These are phyloP conservation scores for Yamadazyma jaroonii DNA, from an alignment of 1,139 yeast genomes.

Conservation along the genomic window DNA sequence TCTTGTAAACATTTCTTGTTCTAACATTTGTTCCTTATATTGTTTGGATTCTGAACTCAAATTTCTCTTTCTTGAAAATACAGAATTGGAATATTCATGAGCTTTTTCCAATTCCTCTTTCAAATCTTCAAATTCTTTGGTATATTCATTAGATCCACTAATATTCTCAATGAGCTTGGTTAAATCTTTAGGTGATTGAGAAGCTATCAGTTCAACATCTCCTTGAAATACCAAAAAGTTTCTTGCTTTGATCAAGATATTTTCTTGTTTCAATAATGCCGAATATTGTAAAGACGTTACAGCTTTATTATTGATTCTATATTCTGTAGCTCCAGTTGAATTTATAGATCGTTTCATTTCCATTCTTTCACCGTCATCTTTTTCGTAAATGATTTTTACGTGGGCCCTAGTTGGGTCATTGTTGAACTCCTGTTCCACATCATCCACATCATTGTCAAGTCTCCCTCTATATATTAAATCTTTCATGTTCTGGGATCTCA, in stretches of 20 bases:
- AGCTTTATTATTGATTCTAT: conserved; percentile 58
- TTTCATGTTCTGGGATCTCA: conserved; percentile 70
- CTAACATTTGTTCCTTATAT: conserved; percentile 72
- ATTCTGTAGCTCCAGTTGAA: conserved; percentile 61
- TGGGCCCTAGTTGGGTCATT: conserved; percentile 60
- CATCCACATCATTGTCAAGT: conserved; percentile 9
- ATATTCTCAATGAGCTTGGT: conserved; percentile 75
- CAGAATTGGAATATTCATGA: conserved; percentile 60
- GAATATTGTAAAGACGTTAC: conserved; percentile 69
- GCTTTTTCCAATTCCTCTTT: conserved; percentile 67
- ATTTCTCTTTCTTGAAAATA: conserved; percentile 70
- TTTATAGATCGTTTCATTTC: conserved; percentile 56
- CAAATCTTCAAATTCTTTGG: conserved; percentile 64
- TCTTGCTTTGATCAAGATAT: conserved; percentile 83
- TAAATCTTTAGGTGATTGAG: conserved; percentile 78
- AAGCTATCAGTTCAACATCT: conserved; percentile 90
- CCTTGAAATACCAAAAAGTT: conserved; percentile 96
- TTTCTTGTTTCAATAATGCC: conserved; percentile 67
- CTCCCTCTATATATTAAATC: conserved; percentile 84
- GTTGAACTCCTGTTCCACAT: conserved; percentile 15
- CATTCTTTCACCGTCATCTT: conserved; percentile 52
- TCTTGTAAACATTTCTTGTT: conserved; percentile 66
- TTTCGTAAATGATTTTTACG: conserved; percentile 78
- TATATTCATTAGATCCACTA: conserved; percentile 73
- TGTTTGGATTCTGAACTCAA: conserved; percentile 76